Conservation (phyloP, 78 protist species). For the Anaeramoeba flamelloides region DNA sequence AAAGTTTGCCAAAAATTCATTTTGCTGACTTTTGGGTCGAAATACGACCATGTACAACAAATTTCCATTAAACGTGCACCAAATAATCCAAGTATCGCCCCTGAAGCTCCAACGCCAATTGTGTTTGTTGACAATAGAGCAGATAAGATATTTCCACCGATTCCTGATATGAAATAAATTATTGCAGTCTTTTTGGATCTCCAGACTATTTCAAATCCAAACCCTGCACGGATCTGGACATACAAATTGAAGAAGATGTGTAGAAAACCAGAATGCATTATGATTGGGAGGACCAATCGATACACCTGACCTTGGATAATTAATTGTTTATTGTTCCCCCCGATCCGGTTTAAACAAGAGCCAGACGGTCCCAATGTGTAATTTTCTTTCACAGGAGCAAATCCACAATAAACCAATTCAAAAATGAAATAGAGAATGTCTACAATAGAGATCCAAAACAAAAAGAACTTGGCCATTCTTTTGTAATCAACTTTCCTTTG, state of each 20-base stretch:
- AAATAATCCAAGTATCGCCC: neutral
- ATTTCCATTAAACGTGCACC: neutral
- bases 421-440: neutral
- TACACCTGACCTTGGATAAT: neutral
- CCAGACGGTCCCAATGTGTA: neutral
- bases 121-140: neutral
- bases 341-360: neutral
- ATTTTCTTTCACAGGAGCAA: neutral
- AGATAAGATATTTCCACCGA: neutral
- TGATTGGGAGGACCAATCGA: neutral
- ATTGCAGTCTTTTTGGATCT: neutral
- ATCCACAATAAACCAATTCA: neutral
- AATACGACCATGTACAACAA: neutral
- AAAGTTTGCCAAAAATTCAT: neutral
- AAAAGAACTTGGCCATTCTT: neutral
- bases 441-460: neutral
- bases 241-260: neutral
- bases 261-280: neutral
- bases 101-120: neutral
- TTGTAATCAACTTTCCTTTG: neutral
- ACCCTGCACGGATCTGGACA: neutral
- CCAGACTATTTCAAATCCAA: neutral
- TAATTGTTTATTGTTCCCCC: neutral
- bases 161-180: neutral
- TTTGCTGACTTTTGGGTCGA: neutral